Evolutionary conservation across 2,329 filamentous ascomycete genomes (phyloP).

Genomic region (Cercospora beticola): DNA sequence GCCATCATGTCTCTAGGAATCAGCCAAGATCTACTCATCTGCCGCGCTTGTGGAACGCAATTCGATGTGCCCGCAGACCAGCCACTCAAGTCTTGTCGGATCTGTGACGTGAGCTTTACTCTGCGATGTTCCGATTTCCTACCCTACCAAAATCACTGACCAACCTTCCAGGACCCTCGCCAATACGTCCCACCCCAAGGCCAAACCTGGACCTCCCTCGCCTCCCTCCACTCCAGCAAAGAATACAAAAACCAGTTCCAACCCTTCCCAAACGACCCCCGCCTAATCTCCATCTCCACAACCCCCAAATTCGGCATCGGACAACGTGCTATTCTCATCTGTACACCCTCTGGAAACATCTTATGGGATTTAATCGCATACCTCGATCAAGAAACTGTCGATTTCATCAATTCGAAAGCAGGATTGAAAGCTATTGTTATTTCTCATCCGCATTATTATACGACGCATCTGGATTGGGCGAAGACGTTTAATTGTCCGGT

Average conservation of each 20-base stretch:
- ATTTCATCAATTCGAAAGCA: constrained; percentile 59
- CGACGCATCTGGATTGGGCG: constrained; percentile 73
- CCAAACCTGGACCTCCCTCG: constrained; percentile 65
- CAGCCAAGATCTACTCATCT: constrained; percentile 55
- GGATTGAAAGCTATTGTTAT: constrained; percentile 66
- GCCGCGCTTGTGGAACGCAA: constrained; percentile 69
- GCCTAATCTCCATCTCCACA: constrained; percentile 48
- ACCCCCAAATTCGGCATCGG: constrained; percentile 65
- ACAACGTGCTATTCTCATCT: constrained; percentile 68
- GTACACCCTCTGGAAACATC: constrained; percentile 66
- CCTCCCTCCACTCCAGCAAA: constrained; percentile 32
- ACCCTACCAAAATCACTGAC: not conserved
- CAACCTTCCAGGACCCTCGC: constrained; percentile 51
- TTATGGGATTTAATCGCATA: constrained; percentile 77
- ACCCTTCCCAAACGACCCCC: constrained; percentile 47
- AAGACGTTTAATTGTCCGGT: constrained; percentile 66
- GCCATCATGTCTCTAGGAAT: constrained; percentile 9
- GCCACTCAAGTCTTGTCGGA: constrained; percentile 59
- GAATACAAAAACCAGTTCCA: constrained; percentile 57
- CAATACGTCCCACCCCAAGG: constrained; percentile 66
- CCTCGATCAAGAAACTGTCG: constrained; percentile 64
- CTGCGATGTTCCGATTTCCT: not conserved
- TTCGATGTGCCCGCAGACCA: constrained; percentile 55
- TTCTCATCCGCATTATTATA: constrained; percentile 76
- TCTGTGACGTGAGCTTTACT: constrained; percentile 63